A percentile compares a stretch with the other conserved stretches of the same genome.
These are phyloP conservation scores for Boechera retrofracta DNA, from an alignment of 345 rosid genomes.

Conservation along the genomic window DNA sequence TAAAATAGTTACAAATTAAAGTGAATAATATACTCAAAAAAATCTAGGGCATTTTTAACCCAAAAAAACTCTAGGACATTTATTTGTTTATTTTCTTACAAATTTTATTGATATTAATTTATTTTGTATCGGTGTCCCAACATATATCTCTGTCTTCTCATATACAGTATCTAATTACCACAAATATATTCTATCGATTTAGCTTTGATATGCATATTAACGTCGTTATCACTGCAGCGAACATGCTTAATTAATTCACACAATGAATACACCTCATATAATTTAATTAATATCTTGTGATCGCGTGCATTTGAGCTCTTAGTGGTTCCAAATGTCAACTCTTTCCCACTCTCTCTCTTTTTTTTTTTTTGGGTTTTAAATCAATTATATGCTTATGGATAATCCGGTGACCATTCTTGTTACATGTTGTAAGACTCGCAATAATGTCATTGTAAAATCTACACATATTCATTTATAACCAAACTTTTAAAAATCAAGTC, in stretches of 20 bases:
- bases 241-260: conserved; percentile 32
- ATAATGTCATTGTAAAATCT: conserved; percentile 11
- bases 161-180: background rate
- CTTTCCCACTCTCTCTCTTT: conserved; percentile 13
- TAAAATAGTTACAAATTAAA: background rate
- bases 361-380: background rate
- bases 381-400: background rate
- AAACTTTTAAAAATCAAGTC: conserved; percentile 19
- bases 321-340: conserved; percentile 37
- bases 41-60: background rate
- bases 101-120: background rate
- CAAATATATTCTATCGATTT: background rate
- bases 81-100: background rate
- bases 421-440: conserved; percentile 4
- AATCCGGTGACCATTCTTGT: background rate
- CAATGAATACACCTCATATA: background rate
- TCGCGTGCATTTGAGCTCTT: background rate
- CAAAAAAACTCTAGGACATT: background rate
- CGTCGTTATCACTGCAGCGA: conserved; percentile 19
- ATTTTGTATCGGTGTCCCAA: conserved; percentile 10
- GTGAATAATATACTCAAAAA: background rate
- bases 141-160: background rate
- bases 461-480: conserved; percentile 17
- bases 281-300: conserved; percentile 1
- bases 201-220: conserved; percentile 4